A percentile compares a stretch with the other conserved stretches of the same genome.
phyloP scores from a whole-genome alignment of 2,329 filamentous ascomycete species.

The Clarireedia homoeocarpa region DNA sequence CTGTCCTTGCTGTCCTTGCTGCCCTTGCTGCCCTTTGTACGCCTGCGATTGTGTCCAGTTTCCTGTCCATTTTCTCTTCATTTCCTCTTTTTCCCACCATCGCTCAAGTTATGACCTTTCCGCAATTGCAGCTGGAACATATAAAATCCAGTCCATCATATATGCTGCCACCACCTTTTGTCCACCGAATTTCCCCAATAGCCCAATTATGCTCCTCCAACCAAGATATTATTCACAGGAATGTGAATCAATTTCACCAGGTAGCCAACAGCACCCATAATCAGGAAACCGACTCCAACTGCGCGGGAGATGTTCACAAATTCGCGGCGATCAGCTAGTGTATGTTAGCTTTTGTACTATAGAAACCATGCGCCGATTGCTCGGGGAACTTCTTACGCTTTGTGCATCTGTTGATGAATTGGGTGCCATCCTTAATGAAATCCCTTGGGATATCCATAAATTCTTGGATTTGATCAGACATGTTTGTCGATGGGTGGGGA shows the following conservation, averaged over 20 bases:
- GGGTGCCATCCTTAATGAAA: slow-evolving; percentile 37
- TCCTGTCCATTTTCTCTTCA: no score
- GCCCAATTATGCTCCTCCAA: slow-evolving; percentile 31
- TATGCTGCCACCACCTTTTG: background rate
- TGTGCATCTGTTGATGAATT: slow-evolving; percentile 37
- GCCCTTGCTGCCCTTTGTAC: background rate
- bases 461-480: slow-evolving; percentile 50
- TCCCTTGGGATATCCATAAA: slow-evolving; percentile 45
- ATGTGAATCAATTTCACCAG: slow-evolving; percentile 45
- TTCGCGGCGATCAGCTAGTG: slow-evolving; percentile 31
- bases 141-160: background rate
- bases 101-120: background rate
- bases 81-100: background rate
- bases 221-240: slow-evolving; percentile 46
- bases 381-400: slow-evolving; percentile 31
- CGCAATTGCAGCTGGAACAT: no score
- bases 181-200: background rate
- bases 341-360: background rate
- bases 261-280: slow-evolving; percentile 46
- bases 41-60: background rate
- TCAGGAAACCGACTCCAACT: slow-evolving; percentile 43
- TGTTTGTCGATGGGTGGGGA: slow-evolving; percentile 19
- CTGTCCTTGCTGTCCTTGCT: no score
- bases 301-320: slow-evolving; percentile 41
- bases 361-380: no score